These are phyloP conservation scores for Flueggea neowawraea DNA, from an alignment of 441 rosid species.

Conservation along the genomic window DNA sequence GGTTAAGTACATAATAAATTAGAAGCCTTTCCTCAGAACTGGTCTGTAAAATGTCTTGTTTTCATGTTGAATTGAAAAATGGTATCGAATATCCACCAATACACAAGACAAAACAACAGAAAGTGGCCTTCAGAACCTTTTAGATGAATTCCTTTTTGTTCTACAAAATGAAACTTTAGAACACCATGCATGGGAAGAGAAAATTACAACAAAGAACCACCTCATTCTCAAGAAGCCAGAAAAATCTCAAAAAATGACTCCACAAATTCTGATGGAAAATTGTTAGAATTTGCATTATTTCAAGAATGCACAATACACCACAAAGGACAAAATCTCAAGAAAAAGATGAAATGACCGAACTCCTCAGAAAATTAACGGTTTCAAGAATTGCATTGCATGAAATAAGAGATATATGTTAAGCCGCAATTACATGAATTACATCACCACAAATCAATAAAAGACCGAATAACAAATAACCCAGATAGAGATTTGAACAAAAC, in stretches of 20 bases:
- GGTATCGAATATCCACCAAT: neutral
- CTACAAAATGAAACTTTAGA: neutral
- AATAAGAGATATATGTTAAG: too few relatives aligned
- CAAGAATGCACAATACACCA: too few relatives aligned
- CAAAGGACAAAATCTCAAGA: too few relatives aligned
- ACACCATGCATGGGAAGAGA: neutral
- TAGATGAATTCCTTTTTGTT: neutral
- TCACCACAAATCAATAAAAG: neutral
- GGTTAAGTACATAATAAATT: too few relatives aligned
- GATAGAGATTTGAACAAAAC: conserved; percentile 4
- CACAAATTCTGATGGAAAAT: neutral
- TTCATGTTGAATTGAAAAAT: too few relatives aligned
- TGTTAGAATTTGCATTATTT: too few relatives aligned
- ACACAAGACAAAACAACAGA: conserved; percentile 5
- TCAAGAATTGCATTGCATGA: neutral
- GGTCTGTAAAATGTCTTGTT: too few relatives aligned
- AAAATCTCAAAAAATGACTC: neutral
- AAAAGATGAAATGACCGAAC: too few relatives aligned
- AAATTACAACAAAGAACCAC: neutral
- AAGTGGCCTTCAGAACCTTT: neutral
- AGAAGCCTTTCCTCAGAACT: too few relatives aligned
- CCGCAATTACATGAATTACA: too few relatives aligned
- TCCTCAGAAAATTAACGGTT: neutral
- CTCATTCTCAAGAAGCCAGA: conserved; percentile 3
- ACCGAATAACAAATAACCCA: neutral